phyloP scores from a whole-genome alignment of 1,139 yeast species.

The Entelexis paramagnoliae region DNA sequence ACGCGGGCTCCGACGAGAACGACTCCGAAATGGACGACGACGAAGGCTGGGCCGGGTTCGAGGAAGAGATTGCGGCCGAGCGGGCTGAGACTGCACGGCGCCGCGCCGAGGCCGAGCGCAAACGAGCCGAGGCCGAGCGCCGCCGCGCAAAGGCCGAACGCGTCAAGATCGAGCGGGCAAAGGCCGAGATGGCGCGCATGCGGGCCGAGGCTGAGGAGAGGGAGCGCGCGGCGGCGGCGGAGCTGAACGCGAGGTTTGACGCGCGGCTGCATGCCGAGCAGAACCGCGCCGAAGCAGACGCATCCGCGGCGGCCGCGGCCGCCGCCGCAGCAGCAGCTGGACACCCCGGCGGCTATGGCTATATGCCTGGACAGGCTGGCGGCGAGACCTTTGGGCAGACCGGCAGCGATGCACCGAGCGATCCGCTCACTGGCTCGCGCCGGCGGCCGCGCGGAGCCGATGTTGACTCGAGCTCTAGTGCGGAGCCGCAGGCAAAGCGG shows the following conservation, averaged over 20 bases:
- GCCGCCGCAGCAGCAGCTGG: too few species aligned
- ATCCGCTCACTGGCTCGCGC: background rate
- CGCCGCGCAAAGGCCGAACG: background rate
- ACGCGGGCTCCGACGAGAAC: background rate
- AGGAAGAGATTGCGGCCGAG: too few species aligned
- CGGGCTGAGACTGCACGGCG: conserved; percentile 1
- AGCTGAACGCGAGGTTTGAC: too few species aligned
- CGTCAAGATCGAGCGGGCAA: background rate
- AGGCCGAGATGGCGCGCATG: background rate
- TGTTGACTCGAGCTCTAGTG: background rate
- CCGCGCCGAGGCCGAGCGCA: conserved; percentile 1
- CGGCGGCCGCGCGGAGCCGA: background rate
- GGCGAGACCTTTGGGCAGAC: too few species aligned
- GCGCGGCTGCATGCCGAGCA: too few species aligned
- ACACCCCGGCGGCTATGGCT: too few species aligned
- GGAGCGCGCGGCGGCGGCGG: background rate
- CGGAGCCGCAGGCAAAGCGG: background rate
- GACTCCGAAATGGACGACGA: background rate
- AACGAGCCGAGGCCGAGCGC: background rate
- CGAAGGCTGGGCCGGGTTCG: too few species aligned
- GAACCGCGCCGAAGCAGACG: too few species aligned
- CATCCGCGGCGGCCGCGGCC: too few species aligned
- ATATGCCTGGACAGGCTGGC: too few species aligned
- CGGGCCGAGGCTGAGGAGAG: background rate
- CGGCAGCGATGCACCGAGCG: too few species aligned